These are phyloP conservation scores for Ogataea allantospora DNA, from an alignment of 805 yeast genomes.

Conservation along the genomic window DNA sequence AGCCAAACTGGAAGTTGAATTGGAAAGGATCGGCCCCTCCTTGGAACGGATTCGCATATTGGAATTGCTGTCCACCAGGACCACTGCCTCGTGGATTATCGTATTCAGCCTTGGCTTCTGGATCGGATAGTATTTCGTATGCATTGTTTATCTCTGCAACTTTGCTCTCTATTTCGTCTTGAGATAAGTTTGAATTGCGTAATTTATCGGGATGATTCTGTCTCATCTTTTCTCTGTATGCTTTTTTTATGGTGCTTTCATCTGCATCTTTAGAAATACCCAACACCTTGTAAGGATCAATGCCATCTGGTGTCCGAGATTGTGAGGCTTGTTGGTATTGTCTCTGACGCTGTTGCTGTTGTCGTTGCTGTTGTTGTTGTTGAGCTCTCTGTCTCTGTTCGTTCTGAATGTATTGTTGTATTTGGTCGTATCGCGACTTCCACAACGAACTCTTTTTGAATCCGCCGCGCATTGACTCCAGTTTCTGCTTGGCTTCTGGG, in stretches of 20 bases:
- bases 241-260: conserved; percentile 70
- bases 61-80: conserved; percentile 5
- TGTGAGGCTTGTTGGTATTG: conserved; percentile 35
- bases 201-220: conserved; percentile 92
- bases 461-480: conserved; percentile 36
- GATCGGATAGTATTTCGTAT: conserved; percentile 76
- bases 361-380: conserved; percentile 48
- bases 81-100: conserved; percentile 42
- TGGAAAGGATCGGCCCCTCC: conserved; percentile 10
- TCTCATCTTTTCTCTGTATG: conserved; percentile 74
- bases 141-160: conserved; percentile 95
- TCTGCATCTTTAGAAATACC: conserved; percentile 68
- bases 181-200: conserved; percentile 56
- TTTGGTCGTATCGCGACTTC: conserved; percentile 31
- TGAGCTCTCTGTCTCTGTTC: conserved; percentile 39
- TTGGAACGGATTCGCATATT: conserved; percentile 2
- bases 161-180: conserved; percentile 70
- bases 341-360: conserved; percentile 36
- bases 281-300: conserved; percentile 76
- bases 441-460: conserved; percentile 41
- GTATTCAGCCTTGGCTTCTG: conserved; percentile 60
- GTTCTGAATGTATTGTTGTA: conserved; percentile 22
- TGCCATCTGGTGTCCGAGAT: conserved; percentile 27
- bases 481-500: conserved; percentile 38
- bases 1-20: conserved; percentile 10